A percentile compares a stretch with the other conserved stretches of the same genome.
Evolutionary conservation across 495 filamentous ascomycete genomes (phyloP).

Genomic region (Thermothielavioides terrestris): DNA sequence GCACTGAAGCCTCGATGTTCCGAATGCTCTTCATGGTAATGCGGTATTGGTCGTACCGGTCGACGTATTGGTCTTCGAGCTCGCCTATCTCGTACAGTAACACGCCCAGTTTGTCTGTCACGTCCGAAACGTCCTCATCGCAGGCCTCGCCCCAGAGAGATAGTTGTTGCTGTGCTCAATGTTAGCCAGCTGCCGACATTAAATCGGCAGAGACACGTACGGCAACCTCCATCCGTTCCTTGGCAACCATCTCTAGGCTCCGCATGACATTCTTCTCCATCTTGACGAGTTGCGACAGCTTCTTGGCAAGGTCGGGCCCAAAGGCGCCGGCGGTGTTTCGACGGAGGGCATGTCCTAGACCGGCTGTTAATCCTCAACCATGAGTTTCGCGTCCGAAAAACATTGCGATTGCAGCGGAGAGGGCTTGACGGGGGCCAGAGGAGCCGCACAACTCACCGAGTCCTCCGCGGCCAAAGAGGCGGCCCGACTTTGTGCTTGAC

Average conservation of each 20-base stretch:
- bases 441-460: slow-evolving; percentile 51
- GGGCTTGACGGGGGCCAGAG: neutral
- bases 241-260: slow-evolving; percentile 87
- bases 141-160: slow-evolving; percentile 95
- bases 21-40: slow-evolving; percentile 98
- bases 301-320: slow-evolving; percentile 93
- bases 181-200: slow-evolving; percentile 21
- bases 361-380: slow-evolving; percentile 12
- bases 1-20: slow-evolving; percentile 96
- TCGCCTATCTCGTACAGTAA: slow-evolving; percentile 97
- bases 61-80: slow-evolving; percentile 94
- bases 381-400: slow-evolving; percentile 1
- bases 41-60: slow-evolving; percentile 98
- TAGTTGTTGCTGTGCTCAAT: slow-evolving; percentile 73
- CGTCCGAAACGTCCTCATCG: slow-evolving; percentile 96
- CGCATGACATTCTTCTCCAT: slow-evolving; percentile 99
- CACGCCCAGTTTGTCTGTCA: slow-evolving; percentile 97
- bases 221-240: slow-evolving; percentile 96
- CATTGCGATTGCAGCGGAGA: neutral
- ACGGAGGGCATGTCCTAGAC: slow-evolving; percentile 84
- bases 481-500: slow-evolving; percentile 79
- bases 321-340: slow-evolving; percentile 86
- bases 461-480: slow-evolving; percentile 77
- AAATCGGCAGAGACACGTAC: slow-evolving; percentile 55
- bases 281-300: slow-evolving; percentile 94